Percentiles rank a stretch among this genome's conserved stretches.
phyloP scores from a whole-genome alignment of 495 filamentous ascomycete genomes.

The Aspergillus ostianus region DNA sequence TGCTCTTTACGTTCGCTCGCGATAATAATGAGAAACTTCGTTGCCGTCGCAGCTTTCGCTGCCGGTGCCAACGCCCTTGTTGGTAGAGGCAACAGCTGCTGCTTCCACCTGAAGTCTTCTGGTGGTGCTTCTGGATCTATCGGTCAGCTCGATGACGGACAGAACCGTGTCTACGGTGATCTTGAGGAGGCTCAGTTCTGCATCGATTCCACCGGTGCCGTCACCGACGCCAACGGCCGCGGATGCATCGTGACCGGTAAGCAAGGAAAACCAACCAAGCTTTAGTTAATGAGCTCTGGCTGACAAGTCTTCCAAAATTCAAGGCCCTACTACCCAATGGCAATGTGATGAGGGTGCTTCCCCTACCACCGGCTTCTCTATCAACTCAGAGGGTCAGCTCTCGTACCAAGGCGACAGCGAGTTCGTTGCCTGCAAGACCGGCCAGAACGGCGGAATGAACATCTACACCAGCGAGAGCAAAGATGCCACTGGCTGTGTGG shows the following conservation, averaged over 20 bases:
- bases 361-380: slow-evolving; percentile 45
- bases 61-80: slow-evolving; percentile 42
- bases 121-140: slow-evolving; percentile 47
- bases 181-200: slow-evolving; percentile 41
- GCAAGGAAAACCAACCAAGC: slow-evolving; percentile 17
- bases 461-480: slow-evolving; percentile 49
- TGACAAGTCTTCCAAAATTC: slow-evolving; percentile 16
- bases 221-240: slow-evolving; percentile 52
- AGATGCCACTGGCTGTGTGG: slow-evolving; percentile 43
- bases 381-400: slow-evolving; percentile 47
- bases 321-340: slow-evolving; percentile 57
- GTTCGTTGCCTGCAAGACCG: slow-evolving; percentile 57
- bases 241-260: slow-evolving; percentile 59
- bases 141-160: slow-evolving; percentile 55
- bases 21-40: slow-evolving; percentile 35
- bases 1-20: slow-evolving; percentile 16
- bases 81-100: slow-evolving; percentile 40
- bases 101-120: slow-evolving; percentile 50
- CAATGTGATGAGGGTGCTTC: slow-evolving; percentile 60
- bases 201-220: slow-evolving; percentile 44
- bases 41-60: slow-evolving; percentile 38
- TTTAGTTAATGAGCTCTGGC: slow-evolving; percentile 4
- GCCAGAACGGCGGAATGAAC: slow-evolving; percentile 47
- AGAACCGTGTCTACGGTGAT: slow-evolving; percentile 50
- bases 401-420: slow-evolving; percentile 39